Base-by-base conservation (phyloP, 768 basidiomycete species). In the Hericium erinaceus region DNA sequence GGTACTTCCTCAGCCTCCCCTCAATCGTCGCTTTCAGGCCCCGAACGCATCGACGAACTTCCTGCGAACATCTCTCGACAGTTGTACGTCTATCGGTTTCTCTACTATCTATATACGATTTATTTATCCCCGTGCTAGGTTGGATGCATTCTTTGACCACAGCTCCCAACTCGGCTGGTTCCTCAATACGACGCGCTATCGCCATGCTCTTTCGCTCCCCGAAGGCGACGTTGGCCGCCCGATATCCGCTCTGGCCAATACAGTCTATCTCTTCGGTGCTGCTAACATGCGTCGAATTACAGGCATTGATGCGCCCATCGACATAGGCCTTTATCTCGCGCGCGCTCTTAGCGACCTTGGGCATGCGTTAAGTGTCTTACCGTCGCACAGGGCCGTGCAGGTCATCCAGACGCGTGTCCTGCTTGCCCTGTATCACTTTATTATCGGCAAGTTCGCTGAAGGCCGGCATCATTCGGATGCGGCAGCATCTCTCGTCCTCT, bases 81-180 rank as follows among this genome's bases (percentile, higher is more conserved):
- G 33, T 59, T 65, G 64, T 60, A 41, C 50, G 63, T 51, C 44
- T 15, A 55, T 6, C 7, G 11, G 8, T 22, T 20, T 28, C n/a
- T 18, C 22, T n/a, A 38, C 28, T 16, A 48, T 26, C 26, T 26
- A 26, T 26, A 26, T 26, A 26, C 26, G 26, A 26, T 26, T 26
- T 26, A 26, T 26, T 3, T 26, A 26, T 26, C 26, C 3, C 26
- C 26, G 5, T 26, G 26, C 16, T 52, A 88, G 85, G 40, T 67
- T 85, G 4, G 79, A 83, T 63, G 72, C 72, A 26, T 83, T 92
- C 65, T 66, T 83, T 11, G 79, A 78, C 16, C 76, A 87, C 62
- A 75, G 79, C 0, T 66, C 73, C 39, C 77, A 82, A 62, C 76
- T 87, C 58, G 85, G 84, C 6, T 82, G 89, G 64, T 90, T 89